These are phyloP conservation scores for Penicillium sp. DNA, from an alignment of 2,329 filamentous ascomycete species.

Conservation along the genomic window DNA sequence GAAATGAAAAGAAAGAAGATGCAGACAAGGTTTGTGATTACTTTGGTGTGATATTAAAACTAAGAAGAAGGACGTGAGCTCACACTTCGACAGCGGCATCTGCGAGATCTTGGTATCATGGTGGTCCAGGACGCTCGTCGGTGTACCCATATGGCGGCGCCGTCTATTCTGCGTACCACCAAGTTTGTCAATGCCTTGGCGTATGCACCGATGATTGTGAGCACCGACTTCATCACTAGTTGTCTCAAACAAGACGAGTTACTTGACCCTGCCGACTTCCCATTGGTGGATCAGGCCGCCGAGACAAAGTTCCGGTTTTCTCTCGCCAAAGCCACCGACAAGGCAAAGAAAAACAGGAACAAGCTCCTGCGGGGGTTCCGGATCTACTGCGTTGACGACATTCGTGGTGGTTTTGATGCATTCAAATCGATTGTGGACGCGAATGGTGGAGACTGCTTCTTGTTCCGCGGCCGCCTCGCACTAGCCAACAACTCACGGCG, in stretches of 20 bases:
- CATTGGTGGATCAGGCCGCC: conserved; percentile 67
- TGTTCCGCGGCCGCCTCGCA: conserved; percentile 72
- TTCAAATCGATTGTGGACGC: conserved; percentile 82
- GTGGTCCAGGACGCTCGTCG: conserved; percentile 71
- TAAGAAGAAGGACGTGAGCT: conserved; percentile 7
- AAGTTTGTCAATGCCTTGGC: conserved; percentile 91
- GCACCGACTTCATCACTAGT: conserved; percentile 72
- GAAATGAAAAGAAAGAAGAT: conserved; percentile 67
- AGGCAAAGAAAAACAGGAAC: conserved; percentile 73
- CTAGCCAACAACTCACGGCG: conserved; percentile 64
- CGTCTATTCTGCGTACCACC: conserved; percentile 79
- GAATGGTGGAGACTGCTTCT: conserved; percentile 79
- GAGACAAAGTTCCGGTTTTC: conserved; percentile 70
- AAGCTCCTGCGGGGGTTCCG: conserved; percentile 71
- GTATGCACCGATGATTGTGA: conserved; percentile 72
- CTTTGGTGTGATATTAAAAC: conserved; percentile 2
- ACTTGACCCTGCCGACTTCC: conserved; percentile 62
- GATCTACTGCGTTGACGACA: conserved; percentile 78
- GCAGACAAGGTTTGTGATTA: conserved; percentile 66
- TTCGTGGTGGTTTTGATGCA: conserved; percentile 77
- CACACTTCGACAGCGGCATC: conserved; percentile 59
- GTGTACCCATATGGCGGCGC: conserved; percentile 85
- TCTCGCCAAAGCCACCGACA: conserved; percentile 63
- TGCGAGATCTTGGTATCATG: conserved; percentile 78
- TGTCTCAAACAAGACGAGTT: conserved; percentile 68